Base-by-base conservation (phyloP, 2,329 filamentous ascomycete species). In the Talaromyces sp. region DNA sequence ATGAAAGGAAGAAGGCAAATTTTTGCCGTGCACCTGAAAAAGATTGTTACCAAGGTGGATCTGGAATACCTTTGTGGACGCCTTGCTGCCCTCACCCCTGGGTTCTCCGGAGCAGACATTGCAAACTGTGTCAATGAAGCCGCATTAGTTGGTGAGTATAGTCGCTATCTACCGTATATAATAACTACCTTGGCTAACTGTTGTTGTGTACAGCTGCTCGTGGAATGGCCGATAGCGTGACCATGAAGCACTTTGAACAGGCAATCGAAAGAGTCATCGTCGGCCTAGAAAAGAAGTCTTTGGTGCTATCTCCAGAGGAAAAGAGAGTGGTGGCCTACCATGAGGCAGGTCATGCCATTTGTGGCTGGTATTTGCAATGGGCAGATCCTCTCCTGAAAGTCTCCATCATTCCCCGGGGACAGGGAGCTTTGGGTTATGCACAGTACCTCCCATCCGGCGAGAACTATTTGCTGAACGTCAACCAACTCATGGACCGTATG, bases 401-500 rank as follows among this genome's bases (percentile, higher is more conserved):
- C 52, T 97, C 93, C 62, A 99, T 99, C 77, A 98, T 99, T 70
- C 95, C 95, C 18, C 92, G 95, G 72, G 95, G 94, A 61, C 90
- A 95, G 75, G 95, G 92, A 40, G 92, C 93, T 30, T 83, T 99
- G 16, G 95, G 95, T 8, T 99, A 99, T 73, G 95, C 95, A 1
- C 95, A 99, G 77, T 98, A 98, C 75, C 85, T 99, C n/a, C 95
- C 95, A 0, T 84, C 89, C 27, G 88, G 88, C 61, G 95, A 99
- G 73, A 92, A 91, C 8, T 98, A 98, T 76, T 85, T 99, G 66
- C 95, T 99, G 93, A 96, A 89, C 72, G 89, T 91, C 66, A 89
- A 93, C 74, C 95, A 99, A 79, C 83, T 99, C 50, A 96, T 98
- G 91, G 95, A 99, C 76, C 92, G 95, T 68, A 99, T 99, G 95